These are phyloP conservation scores for Carpinus fangiana DNA, from an alignment of 306 rosid species.

Conservation along the genomic window DNA sequence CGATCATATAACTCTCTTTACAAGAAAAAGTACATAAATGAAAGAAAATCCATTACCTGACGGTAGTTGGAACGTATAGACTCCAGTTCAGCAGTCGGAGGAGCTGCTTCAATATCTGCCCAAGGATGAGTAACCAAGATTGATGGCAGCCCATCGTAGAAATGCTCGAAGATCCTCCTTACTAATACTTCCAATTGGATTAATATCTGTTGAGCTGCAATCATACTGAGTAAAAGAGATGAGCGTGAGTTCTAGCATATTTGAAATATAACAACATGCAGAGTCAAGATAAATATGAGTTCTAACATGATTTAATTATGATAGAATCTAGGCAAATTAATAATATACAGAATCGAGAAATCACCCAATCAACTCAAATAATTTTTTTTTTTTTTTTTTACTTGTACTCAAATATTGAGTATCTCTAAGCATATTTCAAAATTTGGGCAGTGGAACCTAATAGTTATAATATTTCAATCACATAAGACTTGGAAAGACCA, in stretches of 20 bases:
- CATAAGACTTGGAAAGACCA: neutral
- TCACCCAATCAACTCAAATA: neutral
- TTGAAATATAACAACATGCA: too few relatives aligned
- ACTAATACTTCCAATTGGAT: slow-evolving; percentile 92
- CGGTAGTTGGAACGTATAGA: slow-evolving; percentile 88
- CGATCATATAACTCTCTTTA: neutral
- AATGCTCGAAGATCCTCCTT: slow-evolving; percentile 87
- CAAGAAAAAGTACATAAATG: neutral
- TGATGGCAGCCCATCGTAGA: slow-evolving; percentile 83
- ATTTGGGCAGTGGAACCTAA: neutral
- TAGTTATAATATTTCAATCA: neutral
- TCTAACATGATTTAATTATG: neutral
- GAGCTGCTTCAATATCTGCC: slow-evolving; percentile 93
- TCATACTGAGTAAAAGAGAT: slow-evolving; percentile 59
- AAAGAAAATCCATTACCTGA: slow-evolving; percentile 53
- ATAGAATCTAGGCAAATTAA: neutral
- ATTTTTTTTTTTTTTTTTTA: too few relatives aligned
- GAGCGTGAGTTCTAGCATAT: slow-evolving; percentile 8
- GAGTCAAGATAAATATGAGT: neutral
- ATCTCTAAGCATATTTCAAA: neutral
- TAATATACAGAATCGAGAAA: neutral
- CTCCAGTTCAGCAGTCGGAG: slow-evolving; percentile 97
- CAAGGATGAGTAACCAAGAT: slow-evolving; percentile 82
- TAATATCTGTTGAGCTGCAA: slow-evolving; percentile 95
- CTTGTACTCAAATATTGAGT: neutral